Base-by-base conservation (phyloP, 371 early-diverging fungal species). In the Dichotomocladium elegans region DNA sequence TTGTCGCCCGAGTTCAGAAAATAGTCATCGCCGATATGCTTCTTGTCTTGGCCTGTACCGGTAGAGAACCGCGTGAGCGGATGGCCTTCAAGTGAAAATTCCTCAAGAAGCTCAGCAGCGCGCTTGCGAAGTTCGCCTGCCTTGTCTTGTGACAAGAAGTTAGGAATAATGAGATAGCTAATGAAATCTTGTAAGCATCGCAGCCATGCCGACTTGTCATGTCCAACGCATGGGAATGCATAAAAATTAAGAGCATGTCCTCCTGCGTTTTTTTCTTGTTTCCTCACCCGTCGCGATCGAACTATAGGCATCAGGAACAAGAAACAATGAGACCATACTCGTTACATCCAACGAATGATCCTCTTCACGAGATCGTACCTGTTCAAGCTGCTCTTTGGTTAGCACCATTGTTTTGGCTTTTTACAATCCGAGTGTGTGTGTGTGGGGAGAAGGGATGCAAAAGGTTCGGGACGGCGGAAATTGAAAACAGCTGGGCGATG, bases 21-120 rank as follows among this genome's bases (percentile, higher is more conserved):
- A 67, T 95, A 96, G 17, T 88, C 87, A 57, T 94, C 93, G 11
- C 92, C 89, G 19, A 89, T 80, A 66, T 93, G 92, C 43, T 83
- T 72, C 25, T 78, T 69, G 27, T 72, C 64, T 40, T 65, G 61
- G 25, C 72, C 66, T 1, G 72, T 70, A 27, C 89, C 88, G 0
- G 96, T 93, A 4, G 78, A 74, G 60, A 95, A 95, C 11, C 77
- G 75, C 0, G 92, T 90, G 76, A 87, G 74, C 4, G 92, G 93
- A 55, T 94, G 94, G 7, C 68, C 75, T 28, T 74, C 73, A n/a
- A 90, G 62, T 12, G 88, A 82, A 47, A 92, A 85, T 19, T 66
- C 69, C 7, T 73, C 57, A 5, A 94, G 71, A 15, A 93, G 76
- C 37, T 79, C 61, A 14, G 72, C 52, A 7, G 90, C 90, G 37